Evolutionary conservation across 73 alveolate genomes (phyloP).

Genomic region (Stentor roeselii): DNA sequence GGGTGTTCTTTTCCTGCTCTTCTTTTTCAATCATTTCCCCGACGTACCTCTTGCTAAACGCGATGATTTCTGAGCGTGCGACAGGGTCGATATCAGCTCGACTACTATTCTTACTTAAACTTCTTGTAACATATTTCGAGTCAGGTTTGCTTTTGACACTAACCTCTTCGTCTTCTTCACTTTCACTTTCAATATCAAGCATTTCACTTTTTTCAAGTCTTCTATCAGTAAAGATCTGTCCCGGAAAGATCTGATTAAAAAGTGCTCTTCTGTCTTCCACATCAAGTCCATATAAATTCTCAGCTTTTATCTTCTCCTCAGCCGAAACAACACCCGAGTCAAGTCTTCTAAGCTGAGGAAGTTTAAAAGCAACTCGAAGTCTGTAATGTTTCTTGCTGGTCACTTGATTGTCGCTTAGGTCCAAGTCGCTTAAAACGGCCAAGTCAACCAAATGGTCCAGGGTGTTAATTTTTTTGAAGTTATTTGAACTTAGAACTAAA

Average conservation of each 20-base stretch:
- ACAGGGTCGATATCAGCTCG: slow-evolving; percentile 12
- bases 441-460: slow-evolving; percentile 9
- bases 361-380: slow-evolving; percentile 67
- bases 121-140: slow-evolving; percentile 31
- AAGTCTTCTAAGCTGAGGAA: slow-evolving; percentile 83
- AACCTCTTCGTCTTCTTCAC: slow-evolving; percentile 71
- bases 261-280: slow-evolving; percentile 81
- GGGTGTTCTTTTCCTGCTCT: slow-evolving; percentile 20
- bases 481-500: not conserved
- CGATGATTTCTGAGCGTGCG: not conserved
- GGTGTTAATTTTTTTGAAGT: not conserved
- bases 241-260: slow-evolving; percentile 73
- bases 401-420: slow-evolving; percentile 11
- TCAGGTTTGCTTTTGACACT: not conserved
- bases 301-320: slow-evolving; percentile 93
- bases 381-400: not conserved
- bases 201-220: slow-evolving; percentile 79
- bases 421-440: slow-evolving; percentile 26
- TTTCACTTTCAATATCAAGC: slow-evolving; percentile 91
- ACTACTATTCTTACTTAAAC: not conserved
- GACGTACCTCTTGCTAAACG: slow-evolving; percentile 35
- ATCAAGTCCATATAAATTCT: slow-evolving; percentile 89
- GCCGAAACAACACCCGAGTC: slow-evolving; percentile 82
- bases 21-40: slow-evolving; percentile 43
- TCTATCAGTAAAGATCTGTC: slow-evolving; percentile 89